Evolutionary conservation across 2,329 filamentous ascomycete species (phyloP).

Genomic region (Thelonectria discophora): DNA sequence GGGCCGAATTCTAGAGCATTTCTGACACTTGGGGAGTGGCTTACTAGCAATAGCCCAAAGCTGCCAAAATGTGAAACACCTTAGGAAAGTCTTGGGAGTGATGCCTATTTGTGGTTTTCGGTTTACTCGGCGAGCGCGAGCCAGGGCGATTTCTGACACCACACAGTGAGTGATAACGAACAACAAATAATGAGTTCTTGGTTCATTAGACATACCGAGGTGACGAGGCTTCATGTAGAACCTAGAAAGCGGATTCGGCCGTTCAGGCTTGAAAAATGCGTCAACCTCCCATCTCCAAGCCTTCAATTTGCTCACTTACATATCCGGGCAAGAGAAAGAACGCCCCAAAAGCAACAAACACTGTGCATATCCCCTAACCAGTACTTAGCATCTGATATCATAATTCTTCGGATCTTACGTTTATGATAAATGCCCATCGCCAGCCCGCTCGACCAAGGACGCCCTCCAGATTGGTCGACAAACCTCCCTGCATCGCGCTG

Average conservation of each 20-base stretch:
- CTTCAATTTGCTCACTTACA: not conserved
- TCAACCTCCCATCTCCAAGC: not conserved
- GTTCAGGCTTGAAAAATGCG: not conserved
- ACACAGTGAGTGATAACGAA: not conserved
- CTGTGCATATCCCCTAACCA: constrained; percentile 8
- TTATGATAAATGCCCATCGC: constrained; percentile 28
- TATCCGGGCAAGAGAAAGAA: constrained; percentile 13
- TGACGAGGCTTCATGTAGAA: constrained; percentile 11
- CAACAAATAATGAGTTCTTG: too few relatives aligned
- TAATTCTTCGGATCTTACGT: too few relatives aligned
- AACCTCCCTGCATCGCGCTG: constrained; percentile 21
- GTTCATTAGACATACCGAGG: constrained; percentile 7
- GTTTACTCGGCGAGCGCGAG: constrained; percentile 1
- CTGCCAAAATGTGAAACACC: constrained; percentile 9
- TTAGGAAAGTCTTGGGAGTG: not conserved
- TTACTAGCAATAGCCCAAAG: constrained; percentile 5
- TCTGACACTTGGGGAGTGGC: not conserved
- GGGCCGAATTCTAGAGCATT: not conserved
- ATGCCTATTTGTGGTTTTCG: constrained; percentile 12
- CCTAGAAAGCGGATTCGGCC: constrained; percentile 5
- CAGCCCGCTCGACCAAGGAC: constrained; percentile 22
- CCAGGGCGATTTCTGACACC: constrained; percentile 3
- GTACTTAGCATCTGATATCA: too few relatives aligned
- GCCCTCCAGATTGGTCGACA: constrained; percentile 19
- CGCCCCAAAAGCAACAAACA: constrained; percentile 2